phyloP scores from a whole-genome alignment of 768 basidiomycete genomes.

The Mycena amicta region DNA sequence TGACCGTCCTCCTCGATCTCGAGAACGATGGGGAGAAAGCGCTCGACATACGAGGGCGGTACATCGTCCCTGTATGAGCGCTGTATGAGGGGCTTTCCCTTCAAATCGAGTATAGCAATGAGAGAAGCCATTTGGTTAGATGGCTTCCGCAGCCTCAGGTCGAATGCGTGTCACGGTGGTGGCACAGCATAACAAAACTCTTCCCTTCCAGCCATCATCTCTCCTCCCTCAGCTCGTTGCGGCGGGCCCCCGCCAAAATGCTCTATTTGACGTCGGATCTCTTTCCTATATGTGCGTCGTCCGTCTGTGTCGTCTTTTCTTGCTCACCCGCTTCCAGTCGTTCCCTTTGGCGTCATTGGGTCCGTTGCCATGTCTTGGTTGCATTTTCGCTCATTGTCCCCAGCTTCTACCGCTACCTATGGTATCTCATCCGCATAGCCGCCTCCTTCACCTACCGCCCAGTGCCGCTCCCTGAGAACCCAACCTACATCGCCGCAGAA shows the following conservation, averaged over 20 bases:
- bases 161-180: no score
- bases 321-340: constrained; percentile 53
- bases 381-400: not conserved
- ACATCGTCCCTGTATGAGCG: constrained; percentile 97
- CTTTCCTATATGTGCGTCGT: constrained; percentile 83
- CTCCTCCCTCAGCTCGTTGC: constrained; percentile 8
- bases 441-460: constrained; percentile 84
- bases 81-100: constrained; percentile 97
- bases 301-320: constrained; percentile 12
- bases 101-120: constrained; percentile 95
- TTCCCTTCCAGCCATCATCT: not conserved
- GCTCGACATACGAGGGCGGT: constrained; percentile 83
- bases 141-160: no score
- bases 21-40: constrained; percentile 89
- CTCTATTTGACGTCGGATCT: constrained; percentile 89
- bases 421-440: constrained; percentile 84
- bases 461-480: constrained; percentile 87
- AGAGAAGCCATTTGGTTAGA: constrained; percentile 64
- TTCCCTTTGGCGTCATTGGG: constrained; percentile 90
- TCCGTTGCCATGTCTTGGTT: constrained; percentile 33
- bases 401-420: constrained; percentile 92
- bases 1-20: constrained; percentile 98
- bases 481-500: constrained; percentile 86
- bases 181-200: not conserved
- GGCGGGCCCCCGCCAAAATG: constrained; percentile 46